Percentiles rank a stretch among this genome's conserved stretches.
Evolutionary conservation across 1,284 basidiomycete genomes (phyloP).

Genomic region (Xerocomus alliaceus): DNA sequence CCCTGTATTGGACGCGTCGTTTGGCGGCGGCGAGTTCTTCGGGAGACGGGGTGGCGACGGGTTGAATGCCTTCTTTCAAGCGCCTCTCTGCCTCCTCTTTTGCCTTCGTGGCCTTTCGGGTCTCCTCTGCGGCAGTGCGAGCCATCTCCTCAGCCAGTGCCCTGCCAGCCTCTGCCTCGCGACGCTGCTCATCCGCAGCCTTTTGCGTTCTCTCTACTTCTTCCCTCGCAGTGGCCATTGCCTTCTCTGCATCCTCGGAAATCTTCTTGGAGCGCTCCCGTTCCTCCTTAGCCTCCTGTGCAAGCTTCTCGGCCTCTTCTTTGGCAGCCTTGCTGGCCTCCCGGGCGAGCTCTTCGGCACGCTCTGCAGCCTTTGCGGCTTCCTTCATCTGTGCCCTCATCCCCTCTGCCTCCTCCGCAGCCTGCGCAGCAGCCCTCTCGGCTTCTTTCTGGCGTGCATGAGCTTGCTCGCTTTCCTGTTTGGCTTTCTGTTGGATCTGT

Average conservation of each 20-base stretch:
- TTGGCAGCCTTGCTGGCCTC: neutral
- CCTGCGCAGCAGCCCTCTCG: neutral
- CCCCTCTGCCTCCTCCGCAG: neutral
- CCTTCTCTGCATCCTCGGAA: slow-evolving; percentile 18
- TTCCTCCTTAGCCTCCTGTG: slow-evolving; percentile 13
- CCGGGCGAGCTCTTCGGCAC: neutral
- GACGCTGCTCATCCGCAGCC: slow-evolving; percentile 11
- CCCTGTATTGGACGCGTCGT: slow-evolving; percentile 13
- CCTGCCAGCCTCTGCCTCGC: slow-evolving; percentile 12
- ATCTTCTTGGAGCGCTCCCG: slow-evolving; percentile 8
- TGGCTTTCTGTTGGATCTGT: neutral
- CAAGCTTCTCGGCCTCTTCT: slow-evolving; percentile 7
- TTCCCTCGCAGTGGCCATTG: slow-evolving; percentile 5
- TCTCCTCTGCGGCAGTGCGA: slow-evolving; percentile 7
- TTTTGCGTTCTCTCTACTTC: slow-evolving; percentile 8
- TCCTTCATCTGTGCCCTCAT: slow-evolving; percentile 1
- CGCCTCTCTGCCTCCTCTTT: slow-evolving; percentile 12
- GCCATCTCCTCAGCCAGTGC: slow-evolving; percentile 12
- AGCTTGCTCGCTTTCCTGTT: neutral
- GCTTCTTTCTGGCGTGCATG: neutral
- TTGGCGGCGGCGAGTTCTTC: slow-evolving; percentile 13
- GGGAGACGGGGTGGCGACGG: slow-evolving; percentile 6
- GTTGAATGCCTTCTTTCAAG: slow-evolving; percentile 16
- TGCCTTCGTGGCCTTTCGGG: neutral
- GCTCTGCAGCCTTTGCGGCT: neutral